A percentile compares a stretch with the other conserved stretches of the same genome.
Evolutionary conservation across 2,329 filamentous ascomycete genomes (phyloP).

Genomic region (Apiospora kogelbergensis): DNA sequence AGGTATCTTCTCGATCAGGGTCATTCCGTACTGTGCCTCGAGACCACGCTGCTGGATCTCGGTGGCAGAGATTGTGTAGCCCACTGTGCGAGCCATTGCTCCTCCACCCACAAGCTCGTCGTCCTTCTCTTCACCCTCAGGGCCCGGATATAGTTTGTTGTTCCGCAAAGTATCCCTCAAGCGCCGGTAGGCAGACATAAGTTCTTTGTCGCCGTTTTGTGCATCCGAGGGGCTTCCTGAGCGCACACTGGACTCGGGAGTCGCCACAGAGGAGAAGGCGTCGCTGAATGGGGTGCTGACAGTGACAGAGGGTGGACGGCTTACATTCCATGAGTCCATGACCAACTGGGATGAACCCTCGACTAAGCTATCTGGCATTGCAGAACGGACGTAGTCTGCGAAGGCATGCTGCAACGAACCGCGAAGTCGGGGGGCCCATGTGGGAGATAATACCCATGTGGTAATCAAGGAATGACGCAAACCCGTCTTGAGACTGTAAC

Average conservation of each 20-base stretch:
- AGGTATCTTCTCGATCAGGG: conserved; percentile 79
- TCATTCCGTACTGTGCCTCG: conserved; percentile 70
- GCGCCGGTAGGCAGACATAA: conserved; percentile 61
- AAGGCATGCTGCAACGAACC: conserved; percentile 37
- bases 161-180: conserved; percentile 57
- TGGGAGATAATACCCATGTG: conserved; percentile 43
- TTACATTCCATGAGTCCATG: conserved; percentile 45
- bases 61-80: conserved; percentile 80
- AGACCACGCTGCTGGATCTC: conserved; percentile 92
- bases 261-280: conserved; percentile 38
- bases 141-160: conserved; percentile 46
- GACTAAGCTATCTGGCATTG: conserved; percentile 39
- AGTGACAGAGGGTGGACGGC: conserved; percentile 29
- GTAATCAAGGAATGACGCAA: conserved; percentile 68
- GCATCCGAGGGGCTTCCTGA: conserved; percentile 34
- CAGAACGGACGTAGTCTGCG: conserved; percentile 36
- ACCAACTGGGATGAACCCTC: conserved; percentile 36
- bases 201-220: conserved; percentile 46
- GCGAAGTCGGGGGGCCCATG: conserved; percentile 29
- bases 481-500: conserved; percentile 59
- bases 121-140: conserved; percentile 28
- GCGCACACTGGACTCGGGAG: conserved; percentile 34
- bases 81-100: conserved; percentile 66
- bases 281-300: conserved; percentile 44
- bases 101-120: conserved; percentile 56